Conservation (phyloP, 1,284 basidiomycete species). For the Puccinia triticina region DNA sequence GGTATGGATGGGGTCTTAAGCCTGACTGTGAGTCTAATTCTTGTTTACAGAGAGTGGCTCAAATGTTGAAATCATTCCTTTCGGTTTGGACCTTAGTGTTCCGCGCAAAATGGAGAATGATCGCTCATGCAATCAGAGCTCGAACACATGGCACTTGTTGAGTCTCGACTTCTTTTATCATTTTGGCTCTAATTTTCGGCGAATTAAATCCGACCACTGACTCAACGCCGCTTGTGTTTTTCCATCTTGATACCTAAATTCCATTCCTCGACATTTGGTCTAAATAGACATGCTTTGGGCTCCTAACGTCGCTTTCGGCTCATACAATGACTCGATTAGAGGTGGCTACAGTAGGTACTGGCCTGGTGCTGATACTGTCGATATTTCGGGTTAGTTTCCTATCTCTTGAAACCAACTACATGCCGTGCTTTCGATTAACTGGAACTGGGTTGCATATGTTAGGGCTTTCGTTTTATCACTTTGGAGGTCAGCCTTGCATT, state of each 20-base stretch:
- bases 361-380: slow-evolving; percentile 43
- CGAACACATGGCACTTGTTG: slow-evolving; percentile 43
- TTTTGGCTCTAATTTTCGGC: background rate
- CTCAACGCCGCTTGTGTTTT: background rate
- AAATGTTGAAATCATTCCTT: background rate
- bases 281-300: slow-evolving; percentile 38
- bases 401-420: background rate
- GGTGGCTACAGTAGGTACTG: slow-evolving; percentile 47
- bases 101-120: slow-evolving; percentile 41
- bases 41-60: background rate
- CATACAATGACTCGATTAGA: background rate
- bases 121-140: slow-evolving; percentile 27
- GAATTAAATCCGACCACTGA: background rate
- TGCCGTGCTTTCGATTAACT: background rate
- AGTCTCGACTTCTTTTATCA: background rate
- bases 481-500: slow-evolving; percentile 37
- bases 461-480: slow-evolving; percentile 51
- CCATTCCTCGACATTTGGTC: background rate
- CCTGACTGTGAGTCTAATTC: slow-evolving; percentile 33
- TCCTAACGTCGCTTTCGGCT: slow-evolving; percentile 39
- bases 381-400: slow-evolving; percentile 36
- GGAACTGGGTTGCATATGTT: background rate
- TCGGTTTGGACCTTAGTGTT: slow-evolving; percentile 19
- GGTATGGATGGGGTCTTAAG: slow-evolving; percentile 46
- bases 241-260: background rate